Conservation (phyloP, 2,329 filamentous ascomycete genomes). For the Fusarium mangiferae region DNA sequence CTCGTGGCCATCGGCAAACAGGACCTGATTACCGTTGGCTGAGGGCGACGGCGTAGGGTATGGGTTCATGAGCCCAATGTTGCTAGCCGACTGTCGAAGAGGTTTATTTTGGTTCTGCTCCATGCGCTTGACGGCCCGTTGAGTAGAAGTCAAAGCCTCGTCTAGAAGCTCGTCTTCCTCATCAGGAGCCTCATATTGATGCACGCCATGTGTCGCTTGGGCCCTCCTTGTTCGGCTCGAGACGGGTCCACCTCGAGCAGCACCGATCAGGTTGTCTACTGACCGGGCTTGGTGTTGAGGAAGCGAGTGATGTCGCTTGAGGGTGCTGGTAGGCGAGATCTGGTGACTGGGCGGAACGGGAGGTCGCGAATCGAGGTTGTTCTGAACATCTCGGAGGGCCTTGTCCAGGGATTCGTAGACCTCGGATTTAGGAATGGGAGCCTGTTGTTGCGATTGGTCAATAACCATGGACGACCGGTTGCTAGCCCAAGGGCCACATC, state of each 20-base stretch:
- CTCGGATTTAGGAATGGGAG: constrained; percentile 63
- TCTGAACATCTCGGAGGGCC: constrained; percentile 65
- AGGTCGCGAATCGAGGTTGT: constrained; percentile 57
- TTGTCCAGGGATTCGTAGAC: constrained; percentile 70
- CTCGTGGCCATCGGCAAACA: constrained; percentile 75
- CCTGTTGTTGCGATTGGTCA: constrained; percentile 65
- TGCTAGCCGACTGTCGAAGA: constrained; percentile 72
- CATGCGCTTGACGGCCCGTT: constrained; percentile 77
- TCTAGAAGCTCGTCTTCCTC: constrained; percentile 97
- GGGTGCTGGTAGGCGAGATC: constrained; percentile 58
- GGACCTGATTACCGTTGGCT: constrained; percentile 80
- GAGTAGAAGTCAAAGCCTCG: constrained; percentile 83
- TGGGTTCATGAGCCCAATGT: constrained; percentile 67
- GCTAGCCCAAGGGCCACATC: constrained; percentile 88
- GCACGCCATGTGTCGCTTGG: constrained; percentile 77
- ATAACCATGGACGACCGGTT: constrained; percentile 87
- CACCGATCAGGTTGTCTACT: constrained; percentile 70
- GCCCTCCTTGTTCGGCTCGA: constrained; percentile 84
- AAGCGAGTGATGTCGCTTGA: constrained; percentile 74
- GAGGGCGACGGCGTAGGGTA: constrained; percentile 79
- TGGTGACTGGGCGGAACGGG: constrained; percentile 66
- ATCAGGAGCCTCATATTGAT: constrained; percentile 92
- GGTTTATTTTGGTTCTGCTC: constrained; percentile 58
- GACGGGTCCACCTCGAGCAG: constrained; percentile 69
- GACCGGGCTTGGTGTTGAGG: constrained; percentile 72